A percentile compares a stretch with the other conserved stretches of the same genome.
Conservation (phyloP, 176 grass and related monocot genomes). For the Oryza rufipogon region DNA sequence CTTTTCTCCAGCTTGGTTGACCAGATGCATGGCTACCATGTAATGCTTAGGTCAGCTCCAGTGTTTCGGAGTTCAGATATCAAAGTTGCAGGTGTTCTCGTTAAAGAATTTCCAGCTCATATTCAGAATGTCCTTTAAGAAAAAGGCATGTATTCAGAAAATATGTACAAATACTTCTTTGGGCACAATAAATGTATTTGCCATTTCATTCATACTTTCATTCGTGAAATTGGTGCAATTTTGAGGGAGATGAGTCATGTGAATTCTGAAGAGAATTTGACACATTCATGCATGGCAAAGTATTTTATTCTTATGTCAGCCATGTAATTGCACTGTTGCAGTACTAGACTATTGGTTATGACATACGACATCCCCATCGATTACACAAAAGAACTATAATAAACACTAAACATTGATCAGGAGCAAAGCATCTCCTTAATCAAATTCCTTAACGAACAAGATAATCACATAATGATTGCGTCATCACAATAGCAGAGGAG, state of each 20-base stretch:
- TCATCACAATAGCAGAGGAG: conserved; percentile 42
- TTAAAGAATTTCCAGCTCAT: neutral
- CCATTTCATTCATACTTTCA: neutral
- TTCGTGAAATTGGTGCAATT: neutral
- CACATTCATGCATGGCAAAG: neutral
- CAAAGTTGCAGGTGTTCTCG: neutral
- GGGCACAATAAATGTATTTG: neutral
- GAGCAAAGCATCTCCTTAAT: conserved; percentile 8
- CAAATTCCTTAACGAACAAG: conserved; percentile 16
- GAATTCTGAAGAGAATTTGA: neutral
- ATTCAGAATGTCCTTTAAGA: neutral
- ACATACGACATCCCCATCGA: conserved; percentile 49
- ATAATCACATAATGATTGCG: conserved; percentile 58
- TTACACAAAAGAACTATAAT: conserved; percentile 47
- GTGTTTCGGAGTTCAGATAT: conserved; percentile 18
- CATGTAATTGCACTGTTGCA: conserved; percentile 15
- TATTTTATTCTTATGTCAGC: conserved; percentile 13
- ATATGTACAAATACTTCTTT: neutral
- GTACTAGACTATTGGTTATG: conserved; percentile 2
- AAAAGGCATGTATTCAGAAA: no score
- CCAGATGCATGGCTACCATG: conserved; percentile 34
- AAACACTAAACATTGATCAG: conserved; percentile 2
- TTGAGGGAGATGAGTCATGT: neutral
- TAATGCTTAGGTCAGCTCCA: conserved; percentile 12
- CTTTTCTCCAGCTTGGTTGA: conserved; percentile 34